Base-by-base conservation (phyloP, 371 early-diverging fungal species). In the Basidiobolus meristosporus region DNA sequence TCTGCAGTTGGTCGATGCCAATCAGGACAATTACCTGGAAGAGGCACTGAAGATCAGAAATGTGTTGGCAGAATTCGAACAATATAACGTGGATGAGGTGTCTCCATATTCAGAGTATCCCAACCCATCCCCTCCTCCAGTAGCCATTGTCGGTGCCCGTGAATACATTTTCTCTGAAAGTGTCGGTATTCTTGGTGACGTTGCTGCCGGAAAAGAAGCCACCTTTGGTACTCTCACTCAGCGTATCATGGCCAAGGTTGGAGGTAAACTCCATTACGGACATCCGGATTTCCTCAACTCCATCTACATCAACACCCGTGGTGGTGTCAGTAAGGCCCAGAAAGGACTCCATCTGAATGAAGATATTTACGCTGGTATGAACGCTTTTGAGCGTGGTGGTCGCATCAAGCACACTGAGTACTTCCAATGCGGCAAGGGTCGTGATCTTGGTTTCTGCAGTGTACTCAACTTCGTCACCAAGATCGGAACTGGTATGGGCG, bases 351-450 rank as follows among this genome's bases (percentile, higher is more conserved):
- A 85, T 43, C 64, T 90, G 44, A 90, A 89, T 51, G 90, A 90
- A 55, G 90, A 90, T 54, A 88, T 90, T 44, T 89, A 78, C 44
- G 88, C 88, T 4, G 89, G 90, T 39, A 85, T 90, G 82, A 82
- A 70, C 45, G 86, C 87, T 7, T 73, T 85, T 47, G 68, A 64
- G 31, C 67, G 90, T 11, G 89, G 89, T 21, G 88, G 87, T 0
- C 61, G 79, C 11, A 89, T 87, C 65, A 86, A 81, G 55, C 90
- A 89, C 53, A 73, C 82, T 0, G 90, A 90, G 54, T 90, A 89
- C 58, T 77, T 75, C 48, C 88, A 90, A 53, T 84, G 85, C 50
- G 88, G 90, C 37, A 90, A 89, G 56, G 90, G 90, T 2, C 78
- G 85, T 47, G 90, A 90, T 63, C 64, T 90, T 34, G 88, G 90